These are phyloP conservation scores for Xylaria sp. DNA, from an alignment of 2,329 filamentous ascomycete genomes.

Conservation along the genomic window DNA sequence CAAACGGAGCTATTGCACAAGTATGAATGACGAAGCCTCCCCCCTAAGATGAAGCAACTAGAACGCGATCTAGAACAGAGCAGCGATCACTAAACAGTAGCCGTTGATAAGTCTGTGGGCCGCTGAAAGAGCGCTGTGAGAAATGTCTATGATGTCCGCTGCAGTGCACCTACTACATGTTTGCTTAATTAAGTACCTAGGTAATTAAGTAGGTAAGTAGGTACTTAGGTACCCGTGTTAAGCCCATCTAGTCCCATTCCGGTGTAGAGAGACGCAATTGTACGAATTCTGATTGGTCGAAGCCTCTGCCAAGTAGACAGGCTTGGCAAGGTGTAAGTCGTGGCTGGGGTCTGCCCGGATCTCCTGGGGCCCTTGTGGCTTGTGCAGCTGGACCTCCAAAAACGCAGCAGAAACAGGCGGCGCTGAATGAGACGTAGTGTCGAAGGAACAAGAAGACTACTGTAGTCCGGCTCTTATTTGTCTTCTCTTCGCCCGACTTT, in stretches of 20 bases:
- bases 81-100: not conserved
- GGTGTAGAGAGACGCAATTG: conserved; percentile 33
- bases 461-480: conserved; percentile 16
- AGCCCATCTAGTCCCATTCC: conserved; percentile 39
- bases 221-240: not conserved
- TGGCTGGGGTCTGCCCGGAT: conserved; percentile 19
- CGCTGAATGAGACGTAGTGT: conserved; percentile 41
- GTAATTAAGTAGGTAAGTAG: conserved; percentile 6
- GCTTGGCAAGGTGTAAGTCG: conserved; percentile 38
- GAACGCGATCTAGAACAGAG: not conserved
- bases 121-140: not conserved
- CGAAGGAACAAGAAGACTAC: conserved; percentile 39
- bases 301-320: conserved; percentile 37
- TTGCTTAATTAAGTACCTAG: not conserved
- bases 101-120: not conserved
- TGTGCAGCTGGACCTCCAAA: conserved; percentile 47
- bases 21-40: not conserved
- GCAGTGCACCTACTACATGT: not conserved
- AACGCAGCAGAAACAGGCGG: conserved; percentile 45
- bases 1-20: not conserved
- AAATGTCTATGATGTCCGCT: not conserved
- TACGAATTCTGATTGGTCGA: conserved; percentile 45
- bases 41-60: too few relatives aligned
- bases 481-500: conserved; percentile 11
- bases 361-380: conserved; percentile 38